Evolutionary conservation across 345 rosid species (phyloP).

Genomic region (Acer yangbiense): DNA sequence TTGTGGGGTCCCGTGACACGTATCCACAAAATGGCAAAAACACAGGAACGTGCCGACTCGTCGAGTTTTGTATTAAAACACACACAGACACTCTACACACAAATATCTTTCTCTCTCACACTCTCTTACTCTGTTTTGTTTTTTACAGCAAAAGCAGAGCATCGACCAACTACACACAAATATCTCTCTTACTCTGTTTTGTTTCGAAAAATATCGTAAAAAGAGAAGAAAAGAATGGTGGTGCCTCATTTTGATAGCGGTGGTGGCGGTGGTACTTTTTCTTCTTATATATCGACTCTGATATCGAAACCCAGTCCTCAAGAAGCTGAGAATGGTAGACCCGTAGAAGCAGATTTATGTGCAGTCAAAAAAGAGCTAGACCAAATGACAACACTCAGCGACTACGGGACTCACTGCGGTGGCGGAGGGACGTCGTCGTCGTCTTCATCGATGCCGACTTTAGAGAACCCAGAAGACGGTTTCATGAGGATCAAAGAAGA

Average conservation of each 20-base stretch:
- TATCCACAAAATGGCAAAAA: not conserved
- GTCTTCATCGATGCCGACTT: not conserved
- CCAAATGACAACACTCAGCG: not conserved
- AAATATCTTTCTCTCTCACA: not conserved
- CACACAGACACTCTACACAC: not conserved
- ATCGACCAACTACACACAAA: not conserved
- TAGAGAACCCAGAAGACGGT: not conserved
- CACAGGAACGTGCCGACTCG: not conserved
- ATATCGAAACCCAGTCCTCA: not conserved
- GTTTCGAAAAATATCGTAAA: not conserved
- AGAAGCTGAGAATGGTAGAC: not conserved
- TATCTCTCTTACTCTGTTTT: no score
- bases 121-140: not conserved
- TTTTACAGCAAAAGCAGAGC: not conserved
- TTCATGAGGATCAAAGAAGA: constrained; percentile 13
- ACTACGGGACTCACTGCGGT: not conserved
- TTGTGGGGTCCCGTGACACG: no score
- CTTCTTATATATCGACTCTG: not conserved
- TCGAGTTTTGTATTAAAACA: not conserved
- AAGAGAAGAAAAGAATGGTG: constrained; percentile 13
- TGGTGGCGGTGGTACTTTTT: constrained; percentile 14
- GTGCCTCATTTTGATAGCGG: constrained; percentile 13
- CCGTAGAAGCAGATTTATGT: not conserved
- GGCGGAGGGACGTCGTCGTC: constrained; percentile 7
- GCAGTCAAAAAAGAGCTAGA: constrained; percentile 8